Percentiles rank a stretch among this genome's conserved stretches.
These are phyloP conservation scores for Xylaria palmicola DNA, from an alignment of 495 filamentous ascomycete genomes.

Conservation along the genomic window DNA sequence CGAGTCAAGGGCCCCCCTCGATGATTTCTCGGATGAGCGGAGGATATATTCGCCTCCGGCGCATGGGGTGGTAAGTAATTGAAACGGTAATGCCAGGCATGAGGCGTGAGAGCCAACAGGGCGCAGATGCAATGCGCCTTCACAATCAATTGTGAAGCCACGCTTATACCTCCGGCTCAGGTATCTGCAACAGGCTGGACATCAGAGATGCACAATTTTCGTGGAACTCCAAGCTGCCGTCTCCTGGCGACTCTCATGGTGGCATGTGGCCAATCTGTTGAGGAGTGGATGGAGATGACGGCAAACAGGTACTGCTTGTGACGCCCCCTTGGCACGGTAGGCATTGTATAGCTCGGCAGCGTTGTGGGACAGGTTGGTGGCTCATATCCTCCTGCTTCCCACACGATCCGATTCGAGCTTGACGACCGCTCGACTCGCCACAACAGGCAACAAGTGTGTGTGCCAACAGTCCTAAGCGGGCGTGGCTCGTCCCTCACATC, in stretches of 20 bases:
- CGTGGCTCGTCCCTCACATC: not conserved
- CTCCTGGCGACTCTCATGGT: not conserved
- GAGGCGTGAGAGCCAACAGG: not conserved
- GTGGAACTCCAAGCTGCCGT: not conserved
- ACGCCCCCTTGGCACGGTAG: not conserved
- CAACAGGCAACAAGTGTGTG: not conserved
- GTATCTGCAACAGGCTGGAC: not conserved
- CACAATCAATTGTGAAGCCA: not conserved
- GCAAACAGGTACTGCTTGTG: not conserved
- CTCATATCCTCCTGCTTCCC: not conserved
- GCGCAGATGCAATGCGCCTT: not conserved
- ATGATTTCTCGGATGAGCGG: not conserved
- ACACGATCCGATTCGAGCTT: constrained; percentile 5
- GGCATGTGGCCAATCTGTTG: not conserved
- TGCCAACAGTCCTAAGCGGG: not conserved
- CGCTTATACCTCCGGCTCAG: not conserved
- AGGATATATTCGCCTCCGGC: not conserved
- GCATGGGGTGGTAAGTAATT: not conserved
- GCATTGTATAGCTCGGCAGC: not conserved
- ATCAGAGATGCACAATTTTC: not conserved
- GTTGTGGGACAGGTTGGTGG: not conserved
- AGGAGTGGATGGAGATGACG: not conserved
- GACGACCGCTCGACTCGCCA: not conserved
- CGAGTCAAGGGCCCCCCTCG: not conserved
- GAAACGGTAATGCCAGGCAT: not conserved